Evolutionary conservation across 768 basidiomycete species (phyloP).

Genomic region (Mycena belliarum): DNA sequence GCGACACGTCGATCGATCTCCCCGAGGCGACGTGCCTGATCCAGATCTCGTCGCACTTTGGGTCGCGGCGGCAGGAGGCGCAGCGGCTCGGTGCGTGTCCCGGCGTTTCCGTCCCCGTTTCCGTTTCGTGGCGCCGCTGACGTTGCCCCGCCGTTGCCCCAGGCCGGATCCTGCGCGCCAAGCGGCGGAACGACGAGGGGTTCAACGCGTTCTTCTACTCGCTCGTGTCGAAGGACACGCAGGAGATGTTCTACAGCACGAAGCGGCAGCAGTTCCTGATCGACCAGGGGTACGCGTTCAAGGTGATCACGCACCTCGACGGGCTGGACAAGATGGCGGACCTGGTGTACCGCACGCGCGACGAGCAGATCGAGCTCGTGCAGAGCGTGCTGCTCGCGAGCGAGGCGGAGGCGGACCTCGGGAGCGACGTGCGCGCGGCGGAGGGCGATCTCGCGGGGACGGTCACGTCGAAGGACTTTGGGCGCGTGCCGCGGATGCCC

Average conservation of each 20-base stretch:
- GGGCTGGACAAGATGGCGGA: conserved; percentile 85
- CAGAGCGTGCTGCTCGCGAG: conserved; percentile 89
- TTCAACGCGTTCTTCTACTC: conserved; percentile 99
- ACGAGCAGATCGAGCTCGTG: conserved; percentile 96
- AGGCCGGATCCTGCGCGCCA: conserved; percentile 96
- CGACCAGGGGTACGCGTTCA: conserved; percentile 99
- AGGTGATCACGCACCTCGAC: conserved; percentile 97
- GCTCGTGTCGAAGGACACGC: conserved; percentile 97
- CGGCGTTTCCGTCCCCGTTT: no score
- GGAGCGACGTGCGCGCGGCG: conserved; percentile 78
- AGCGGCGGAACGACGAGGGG: conserved; percentile 97
- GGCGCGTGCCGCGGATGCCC: conserved; percentile 58
- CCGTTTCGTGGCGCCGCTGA: no score
- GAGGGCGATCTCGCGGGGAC: conserved; percentile 86
- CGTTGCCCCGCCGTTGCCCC: no score
- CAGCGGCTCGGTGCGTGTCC: conserved; percentile 82
- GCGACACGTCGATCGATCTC: conserved; percentile 97
- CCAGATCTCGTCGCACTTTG: conserved; percentile 99
- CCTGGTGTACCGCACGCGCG: conserved; percentile 86
- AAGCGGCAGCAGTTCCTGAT: conserved; percentile 99
- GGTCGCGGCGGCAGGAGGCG: conserved; percentile 96
- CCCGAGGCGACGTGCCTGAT: conserved; percentile 99
- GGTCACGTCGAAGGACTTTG: conserved; percentile 85
- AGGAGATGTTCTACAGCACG: conserved; percentile 99
- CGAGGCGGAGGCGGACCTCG: conserved; percentile 88